phyloP scores from a whole-genome alignment of 2,329 filamentous ascomycete genomes.

The Aureobasidium sp. region DNA sequence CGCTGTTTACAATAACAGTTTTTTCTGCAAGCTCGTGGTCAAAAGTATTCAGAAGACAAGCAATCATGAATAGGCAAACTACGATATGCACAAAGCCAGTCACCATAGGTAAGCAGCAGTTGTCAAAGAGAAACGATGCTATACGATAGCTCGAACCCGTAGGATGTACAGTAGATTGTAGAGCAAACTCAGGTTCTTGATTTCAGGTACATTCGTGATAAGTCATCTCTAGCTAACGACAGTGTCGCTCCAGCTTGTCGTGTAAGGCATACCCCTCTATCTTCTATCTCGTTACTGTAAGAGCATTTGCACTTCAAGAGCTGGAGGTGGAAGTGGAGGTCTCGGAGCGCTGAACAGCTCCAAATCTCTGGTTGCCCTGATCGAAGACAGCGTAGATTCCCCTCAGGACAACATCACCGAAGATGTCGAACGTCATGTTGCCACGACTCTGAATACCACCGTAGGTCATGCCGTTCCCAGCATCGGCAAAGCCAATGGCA shows the following conservation, averaged over 20 bases:
- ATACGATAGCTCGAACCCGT: not conserved
- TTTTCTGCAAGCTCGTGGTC: too few species aligned
- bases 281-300: too few species aligned
- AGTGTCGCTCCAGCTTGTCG: not conserved
- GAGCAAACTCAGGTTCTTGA: not conserved
- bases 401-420: constrained; percentile 52
- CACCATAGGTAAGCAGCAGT: not conserved
- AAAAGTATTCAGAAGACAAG: too few species aligned
- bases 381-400: constrained; percentile 59
- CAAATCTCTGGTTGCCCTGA: constrained; percentile 31
- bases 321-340: not conserved
- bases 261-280: not conserved
- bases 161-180: too few species aligned
- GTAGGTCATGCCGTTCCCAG: constrained; percentile 49
- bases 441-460: constrained; percentile 60
- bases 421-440: constrained; percentile 51
- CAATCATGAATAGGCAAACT: too few species aligned
- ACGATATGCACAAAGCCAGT: not conserved
- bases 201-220: not conserved
- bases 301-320: not conserved
- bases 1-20: too few species aligned
- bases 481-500: constrained; percentile 51
- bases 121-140: not conserved
- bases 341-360: constrained; percentile 15
- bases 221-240: not conserved